Evolutionary conservation across 108 stramenopile genomes (phyloP), one percentile per base, ranked within the genome.

Genomic region (Nitzschia palea): DNA sequence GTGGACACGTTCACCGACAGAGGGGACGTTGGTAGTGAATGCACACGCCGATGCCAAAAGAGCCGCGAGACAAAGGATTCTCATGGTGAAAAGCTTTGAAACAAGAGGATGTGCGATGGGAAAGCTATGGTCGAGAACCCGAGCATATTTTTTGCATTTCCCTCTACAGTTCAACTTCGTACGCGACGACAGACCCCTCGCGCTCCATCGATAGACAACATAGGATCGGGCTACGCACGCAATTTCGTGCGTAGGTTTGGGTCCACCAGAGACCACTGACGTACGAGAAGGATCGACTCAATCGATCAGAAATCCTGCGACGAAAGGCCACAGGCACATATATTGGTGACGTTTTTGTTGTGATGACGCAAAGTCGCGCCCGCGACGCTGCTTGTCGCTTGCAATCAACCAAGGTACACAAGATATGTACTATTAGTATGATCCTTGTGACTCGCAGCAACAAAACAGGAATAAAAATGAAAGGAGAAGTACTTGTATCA

Each of bases 11-110:
- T 70, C 79, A 26, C 79, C 79, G 31, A 80, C 79, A 55, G 40
- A 44, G 61, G 58, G 48, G 66, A 47, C 57, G 51, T 43, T 71
- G 53, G 83, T 67, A 55, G 87, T 88, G 81, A 93, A 87, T 18
- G 86, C 84, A 51, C 60, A 60, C 44, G 85, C 88, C 61, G 84
- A 66, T 60, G 88, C 88, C 45, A 93, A 67, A 61, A 81, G 70
- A 44, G 80, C 65, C 29, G 85, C 81, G 53, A 87, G 55, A 76
- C 74, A 85, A 64, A 87, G 65, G 80, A 84, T 76, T 48, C 79
- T 89, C 88, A 89, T 89, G 69, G 61, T 81, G 59, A 36, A 45
- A 33, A 22, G 14, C 43, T 28, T 40, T 25, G 34, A 34, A 34
- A 6, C 4, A 34, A 56, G 55, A 56, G 30, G 55, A 56, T 56